Evolutionary conservation across 805 yeast species (phyloP), one percentile per base, ranked within the genome.

Genomic region (Candida pini): DNA sequence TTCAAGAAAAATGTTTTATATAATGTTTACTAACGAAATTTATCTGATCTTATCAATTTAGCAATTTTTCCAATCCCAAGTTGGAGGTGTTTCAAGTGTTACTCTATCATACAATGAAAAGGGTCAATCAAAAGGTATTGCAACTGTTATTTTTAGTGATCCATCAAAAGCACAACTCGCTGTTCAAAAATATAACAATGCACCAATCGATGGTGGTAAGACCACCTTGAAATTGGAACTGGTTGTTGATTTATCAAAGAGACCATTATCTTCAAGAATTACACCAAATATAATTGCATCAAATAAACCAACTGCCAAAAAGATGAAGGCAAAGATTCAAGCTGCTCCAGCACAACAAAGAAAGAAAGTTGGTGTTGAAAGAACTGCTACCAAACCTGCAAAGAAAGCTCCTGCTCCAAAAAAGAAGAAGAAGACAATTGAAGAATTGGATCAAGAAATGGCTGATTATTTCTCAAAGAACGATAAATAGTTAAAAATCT

Each of bases 361-460:
- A 38, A 35, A 35, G 31, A 23, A 23, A 6, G 18, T 31, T 24
- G 33, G 33, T 23, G 33, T 41, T 16, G 44, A 39, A n/a, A 40
- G 61, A 52, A 83, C 82, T 69, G 24, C 15, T 12, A 17, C 28
- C 7, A 26, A 14, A 10, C 26, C 19, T 18, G 26, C 16, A 4
- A 30, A 26, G 23, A 44, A 43, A 34, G 43, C 30, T 42, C 42
- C 28, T 30, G 62, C 57, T 47, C 60, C 59, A 31, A 64, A 62
- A 53, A 69, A 60, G 44, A 62, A 59, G 44, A 68, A 69, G 63
- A 88, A 88, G 74, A 78, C 95, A 34, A 71, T 84, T 45, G 97
- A 85, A 61, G 90, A 92, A 65, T 77, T 90, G 57, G 98, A 92
- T 65, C 95, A 89, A 59, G 97, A 90, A 68, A 90, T 92, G 98